These are phyloP conservation scores for Endocladia muricata DNA, from an alignment of 31 red algal species.

Conservation along the genomic window DNA sequence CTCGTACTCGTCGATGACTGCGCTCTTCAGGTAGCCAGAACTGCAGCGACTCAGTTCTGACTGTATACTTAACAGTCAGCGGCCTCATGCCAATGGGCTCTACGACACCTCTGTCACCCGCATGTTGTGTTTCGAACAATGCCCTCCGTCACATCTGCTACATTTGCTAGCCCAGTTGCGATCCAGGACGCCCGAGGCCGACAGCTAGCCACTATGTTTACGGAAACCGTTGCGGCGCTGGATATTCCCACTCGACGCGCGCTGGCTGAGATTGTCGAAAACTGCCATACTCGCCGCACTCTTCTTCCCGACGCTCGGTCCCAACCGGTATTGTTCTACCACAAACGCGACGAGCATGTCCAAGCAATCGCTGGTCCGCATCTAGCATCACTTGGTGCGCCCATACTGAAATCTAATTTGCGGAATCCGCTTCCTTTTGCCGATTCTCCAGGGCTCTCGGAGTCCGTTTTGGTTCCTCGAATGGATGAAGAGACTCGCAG, in stretches of 20 bases:
- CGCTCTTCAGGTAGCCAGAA: no score
- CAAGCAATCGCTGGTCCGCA: slow-evolving; percentile 3
- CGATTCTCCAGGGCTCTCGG: background rate
- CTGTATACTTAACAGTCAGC: no score
- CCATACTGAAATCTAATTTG: background rate
- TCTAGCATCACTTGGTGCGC: background rate
- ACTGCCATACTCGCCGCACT: slow-evolving; percentile 36
- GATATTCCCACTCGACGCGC: background rate
- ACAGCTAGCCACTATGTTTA: slow-evolving; percentile 39
- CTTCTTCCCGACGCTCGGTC: background rate
- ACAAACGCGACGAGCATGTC: slow-evolving; percentile 13
- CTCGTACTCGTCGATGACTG: no score
- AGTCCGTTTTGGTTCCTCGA: background rate
- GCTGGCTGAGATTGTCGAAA: slow-evolving; percentile 23
- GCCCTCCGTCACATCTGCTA: no score
- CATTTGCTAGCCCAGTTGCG: no score
- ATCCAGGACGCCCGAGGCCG: no score
- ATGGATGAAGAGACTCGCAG: background rate
- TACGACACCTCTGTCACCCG: no score
- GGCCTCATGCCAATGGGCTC: no score
- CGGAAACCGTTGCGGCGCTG: slow-evolving; percentile 21
- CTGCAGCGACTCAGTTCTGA: no score
- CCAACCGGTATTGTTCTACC: slow-evolving; percentile 32
- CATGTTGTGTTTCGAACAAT: no score
- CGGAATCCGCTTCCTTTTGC: background rate